A percentile compares a stretch with the other conserved stretches of the same genome.
Evolutionary conservation across 2,329 filamentous ascomycete genomes (phyloP).

Genomic region (Hortaea sp.): DNA sequence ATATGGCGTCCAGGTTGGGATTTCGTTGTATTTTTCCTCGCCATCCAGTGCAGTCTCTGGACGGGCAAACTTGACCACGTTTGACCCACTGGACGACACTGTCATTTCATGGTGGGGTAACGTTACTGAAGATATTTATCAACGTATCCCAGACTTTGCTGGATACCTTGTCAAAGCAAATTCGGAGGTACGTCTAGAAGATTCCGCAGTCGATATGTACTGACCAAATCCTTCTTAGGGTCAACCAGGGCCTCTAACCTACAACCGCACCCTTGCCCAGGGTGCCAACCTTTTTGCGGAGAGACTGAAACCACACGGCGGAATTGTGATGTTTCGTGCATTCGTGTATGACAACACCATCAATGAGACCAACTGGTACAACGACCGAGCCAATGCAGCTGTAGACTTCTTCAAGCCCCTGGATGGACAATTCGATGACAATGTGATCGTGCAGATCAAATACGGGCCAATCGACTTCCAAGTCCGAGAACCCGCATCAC

Average conservation of each 20-base stretch:
- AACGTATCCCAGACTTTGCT: conserved; percentile 53
- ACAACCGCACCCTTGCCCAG: conserved; percentile 58
- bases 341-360: conserved; percentile 56
- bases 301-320: conserved; percentile 47
- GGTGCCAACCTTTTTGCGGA: conserved; percentile 60
- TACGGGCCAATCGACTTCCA: conserved; percentile 68
- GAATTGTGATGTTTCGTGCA: conserved; percentile 59
- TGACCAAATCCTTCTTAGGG: conserved; percentile 28
- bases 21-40: conserved; percentile 60
- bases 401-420: conserved; percentile 57
- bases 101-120: conserved; percentile 56
- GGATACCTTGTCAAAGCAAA: conserved; percentile 64
- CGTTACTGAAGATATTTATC: conserved; percentile 50
- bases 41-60: conserved; percentile 48
- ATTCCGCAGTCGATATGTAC: background rate
- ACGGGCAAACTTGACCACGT: conserved; percentile 33
- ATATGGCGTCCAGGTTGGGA: conserved; percentile 54
- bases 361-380: conserved; percentile 51
- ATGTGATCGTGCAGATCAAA: conserved; percentile 64
- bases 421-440: conserved; percentile 57
- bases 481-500: conserved; percentile 56
- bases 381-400: conserved; percentile 59
- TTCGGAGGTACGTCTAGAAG: conserved; percentile 39
- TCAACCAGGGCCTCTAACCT: conserved; percentile 58
- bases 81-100: conserved; percentile 51